Evolutionary conservation across 1,139 yeast species (phyloP).

Genomic region (Kurtzmaniella quercitrusa): DNA sequence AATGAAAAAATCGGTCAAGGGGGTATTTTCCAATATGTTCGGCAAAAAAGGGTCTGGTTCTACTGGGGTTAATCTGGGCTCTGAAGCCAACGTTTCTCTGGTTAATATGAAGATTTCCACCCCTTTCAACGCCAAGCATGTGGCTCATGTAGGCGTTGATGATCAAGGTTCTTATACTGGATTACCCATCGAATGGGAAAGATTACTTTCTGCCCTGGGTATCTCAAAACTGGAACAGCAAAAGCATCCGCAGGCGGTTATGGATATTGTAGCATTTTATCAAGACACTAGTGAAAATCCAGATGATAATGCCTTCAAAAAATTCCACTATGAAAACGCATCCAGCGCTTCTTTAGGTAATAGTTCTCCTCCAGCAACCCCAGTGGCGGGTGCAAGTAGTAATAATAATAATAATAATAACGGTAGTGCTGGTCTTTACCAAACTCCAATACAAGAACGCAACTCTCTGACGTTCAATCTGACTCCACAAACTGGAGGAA

Average conservation of each 20-base stretch:
- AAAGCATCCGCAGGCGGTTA: constrained; percentile 89
- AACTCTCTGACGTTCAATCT: constrained; percentile 5
- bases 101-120: constrained; percentile 68
- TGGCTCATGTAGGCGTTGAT: constrained; percentile 91
- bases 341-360: constrained; percentile 19
- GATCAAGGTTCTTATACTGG: constrained; percentile 88
- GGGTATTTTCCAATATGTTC: constrained; percentile 41
- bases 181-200: constrained; percentile 89
- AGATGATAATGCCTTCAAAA: constrained; percentile 69
- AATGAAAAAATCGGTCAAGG: constrained; percentile 35
- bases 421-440: constrained; percentile 14
- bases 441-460: constrained; percentile 16
- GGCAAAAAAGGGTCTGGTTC: constrained; percentile 21
- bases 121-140: constrained; percentile 87
- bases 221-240: constrained; percentile 81
- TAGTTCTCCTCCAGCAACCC: constrained; percentile 23
- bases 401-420: constrained; percentile 12
- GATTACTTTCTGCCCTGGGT: constrained; percentile 77
- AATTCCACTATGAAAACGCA: constrained; percentile 46
- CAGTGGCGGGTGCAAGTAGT: constrained; percentile 15
- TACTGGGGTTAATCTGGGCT: constrained; percentile 11
- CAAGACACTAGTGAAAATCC: constrained; percentile 62
- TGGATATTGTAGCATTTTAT: constrained; percentile 87
- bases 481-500: constrained; percentile 5
- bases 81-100: constrained; percentile 20